A percentile compares a stretch with the other conserved stretches of the same genome.
phyloP scores from a whole-genome alignment of 2,329 filamentous ascomycete species.

The Venturia oleaginea region DNA sequence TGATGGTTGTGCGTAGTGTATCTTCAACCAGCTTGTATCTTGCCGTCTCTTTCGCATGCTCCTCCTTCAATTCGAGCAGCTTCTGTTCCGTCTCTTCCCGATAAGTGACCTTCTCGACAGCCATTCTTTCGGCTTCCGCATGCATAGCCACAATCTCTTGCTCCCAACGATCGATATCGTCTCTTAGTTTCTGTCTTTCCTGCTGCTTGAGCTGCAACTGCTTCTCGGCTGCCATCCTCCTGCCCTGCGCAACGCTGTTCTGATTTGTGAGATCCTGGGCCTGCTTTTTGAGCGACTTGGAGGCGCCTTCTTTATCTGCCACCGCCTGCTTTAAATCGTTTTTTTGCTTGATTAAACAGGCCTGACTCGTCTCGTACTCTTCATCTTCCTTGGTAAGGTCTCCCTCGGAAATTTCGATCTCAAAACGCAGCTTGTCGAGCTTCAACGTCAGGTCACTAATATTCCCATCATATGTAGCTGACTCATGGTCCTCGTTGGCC shows the following conservation, averaged over 20 bases:
- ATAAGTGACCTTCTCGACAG: conserved; percentile 29
- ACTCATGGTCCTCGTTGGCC: conserved; percentile 22
- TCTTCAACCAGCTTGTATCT: conserved; percentile 57
- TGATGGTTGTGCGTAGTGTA: conserved; percentile 62
- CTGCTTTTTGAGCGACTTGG: conserved; percentile 71
- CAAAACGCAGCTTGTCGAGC: conserved; percentile 69
- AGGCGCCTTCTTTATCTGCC: conserved; percentile 86
- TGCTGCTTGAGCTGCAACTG: conserved; percentile 57
- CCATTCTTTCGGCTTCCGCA: conserved; percentile 42
- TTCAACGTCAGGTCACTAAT: conserved; percentile 58
- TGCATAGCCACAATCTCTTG: conserved; percentile 50
- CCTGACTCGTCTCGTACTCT: conserved; percentile 37
- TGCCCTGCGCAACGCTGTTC: conserved; percentile 72
- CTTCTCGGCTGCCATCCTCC: conserved; percentile 69
- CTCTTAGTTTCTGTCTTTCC: conserved; percentile 59
- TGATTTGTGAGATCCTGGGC: conserved; percentile 71
- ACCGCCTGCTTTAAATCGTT: conserved; percentile 68
- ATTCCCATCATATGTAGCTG: conserved; percentile 23
- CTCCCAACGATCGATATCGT: conserved; percentile 61
- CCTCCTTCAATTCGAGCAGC: conserved; percentile 32
- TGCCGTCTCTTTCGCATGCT: conserved; percentile 33
- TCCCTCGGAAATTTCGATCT: conserved; percentile 69
- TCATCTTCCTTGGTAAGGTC: conserved; percentile 56
- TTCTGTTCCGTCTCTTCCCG: conserved; percentile 29
- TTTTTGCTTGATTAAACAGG: conserved; percentile 59